These are phyloP conservation scores for maize (Zea mays) DNA, from an alignment of 176 grass and related monocot species.

Conservation along the genomic window Zm-B73-REFERENCE-NAM-5.0 NC_050097.1:183128001-183128500, in stretches of 20 bases:
- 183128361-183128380: conserved; percentile 31
- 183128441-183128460: no score
- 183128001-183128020: background rate
- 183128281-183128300: conserved; percentile 99
- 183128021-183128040: background rate
- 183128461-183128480: background rate
- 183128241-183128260: background rate
- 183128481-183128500: conserved; percentile 34
- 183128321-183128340: conserved; percentile 91
- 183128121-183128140: background rate
- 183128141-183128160: conserved; percentile 2
- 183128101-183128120: background rate
- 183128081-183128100: background rate
- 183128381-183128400: no score
- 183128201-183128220: conserved; percentile 22
- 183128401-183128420: no score
- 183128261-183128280: conserved; percentile 52
- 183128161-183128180: background rate
- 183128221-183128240: conserved; percentile 24
- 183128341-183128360: conserved; percentile 95
- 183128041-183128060: background rate
- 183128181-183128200: background rate
- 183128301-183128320: conserved; percentile 95
- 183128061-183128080: background rate
- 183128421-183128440: no score